Conservation (phyloP, 768 basidiomycete species). For the Podaxis mareebaensis region DNA sequence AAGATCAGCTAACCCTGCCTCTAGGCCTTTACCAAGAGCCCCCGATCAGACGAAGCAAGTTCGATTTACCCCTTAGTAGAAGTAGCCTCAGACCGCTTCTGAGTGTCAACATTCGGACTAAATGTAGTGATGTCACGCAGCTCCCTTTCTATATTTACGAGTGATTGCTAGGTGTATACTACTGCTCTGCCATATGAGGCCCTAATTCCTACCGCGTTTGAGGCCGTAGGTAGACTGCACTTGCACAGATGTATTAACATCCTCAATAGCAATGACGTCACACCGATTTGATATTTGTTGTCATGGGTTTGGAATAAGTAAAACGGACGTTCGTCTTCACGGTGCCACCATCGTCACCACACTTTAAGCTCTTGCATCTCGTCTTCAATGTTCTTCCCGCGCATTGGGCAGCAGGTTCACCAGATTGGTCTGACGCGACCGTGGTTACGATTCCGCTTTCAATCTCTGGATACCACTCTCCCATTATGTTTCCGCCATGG, state of each 20-base stretch:
- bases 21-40: not conserved
- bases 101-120: not conserved
- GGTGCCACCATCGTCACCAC: not conserved
- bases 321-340: not conserved
- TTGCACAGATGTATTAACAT: not conserved
- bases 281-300: not conserved
- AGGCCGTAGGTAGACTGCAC: too few species aligned
- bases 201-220: too few species aligned
- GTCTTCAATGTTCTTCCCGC: constrained; percentile 1
- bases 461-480: not conserved
- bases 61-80: not conserved
- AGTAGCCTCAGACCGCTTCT: not conserved
- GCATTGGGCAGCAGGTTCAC: not conserved
- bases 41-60: not conserved
- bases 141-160: not conserved
- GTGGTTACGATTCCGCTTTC: not conserved
- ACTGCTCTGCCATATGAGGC: too few species aligned
- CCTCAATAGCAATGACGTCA: constrained; percentile 3
- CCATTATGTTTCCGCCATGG: not conserved
- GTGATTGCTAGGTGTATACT: too few species aligned
- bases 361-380: too few species aligned
- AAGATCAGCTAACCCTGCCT: not conserved
- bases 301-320: too few species aligned
- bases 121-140: not conserved
- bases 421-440: not conserved